These are phyloP conservation scores for Dendrocalamus latiflorus DNA, from an alignment of 202 grass and related monocot species.

Conservation along the genomic window DNA sequence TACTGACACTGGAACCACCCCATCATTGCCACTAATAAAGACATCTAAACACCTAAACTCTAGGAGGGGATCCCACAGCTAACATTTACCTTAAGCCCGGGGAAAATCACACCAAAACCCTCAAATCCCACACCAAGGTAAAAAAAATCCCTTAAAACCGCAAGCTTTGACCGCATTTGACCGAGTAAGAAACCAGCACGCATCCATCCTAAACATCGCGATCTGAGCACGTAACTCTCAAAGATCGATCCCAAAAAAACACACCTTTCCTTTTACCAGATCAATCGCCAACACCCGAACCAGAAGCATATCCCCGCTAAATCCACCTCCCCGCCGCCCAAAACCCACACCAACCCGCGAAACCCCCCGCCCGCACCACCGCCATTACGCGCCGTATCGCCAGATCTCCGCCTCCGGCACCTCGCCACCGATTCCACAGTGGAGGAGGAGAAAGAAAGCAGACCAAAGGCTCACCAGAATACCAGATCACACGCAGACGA, in stretches of 20 bases:
- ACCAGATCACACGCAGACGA: constrained; percentile 32
- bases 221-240: constrained; percentile 13
- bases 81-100: constrained; percentile 19
- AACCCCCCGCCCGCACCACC: not conserved
- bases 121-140: not conserved
- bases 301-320: constrained; percentile 27
- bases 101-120: not conserved
- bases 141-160: not conserved
- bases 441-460: not conserved
- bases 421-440: not conserved
- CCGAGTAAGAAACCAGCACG: not conserved
- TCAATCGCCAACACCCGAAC: not conserved
- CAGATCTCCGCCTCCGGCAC: constrained; percentile 22
- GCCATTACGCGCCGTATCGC: not conserved
- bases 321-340: constrained; percentile 6
- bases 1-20: not conserved
- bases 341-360: not conserved
- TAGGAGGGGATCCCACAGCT: not conserved
- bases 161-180: constrained; percentile 29
- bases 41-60: not conserved
- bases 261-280: not conserved
- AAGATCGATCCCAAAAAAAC: not conserved
- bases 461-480: constrained; percentile 10
- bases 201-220: constrained; percentile 6
- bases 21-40: constrained; percentile 18